phyloP scores from a whole-genome alignment of 352 stramenopile genomes.

The Phytopythium litorale region DNA sequence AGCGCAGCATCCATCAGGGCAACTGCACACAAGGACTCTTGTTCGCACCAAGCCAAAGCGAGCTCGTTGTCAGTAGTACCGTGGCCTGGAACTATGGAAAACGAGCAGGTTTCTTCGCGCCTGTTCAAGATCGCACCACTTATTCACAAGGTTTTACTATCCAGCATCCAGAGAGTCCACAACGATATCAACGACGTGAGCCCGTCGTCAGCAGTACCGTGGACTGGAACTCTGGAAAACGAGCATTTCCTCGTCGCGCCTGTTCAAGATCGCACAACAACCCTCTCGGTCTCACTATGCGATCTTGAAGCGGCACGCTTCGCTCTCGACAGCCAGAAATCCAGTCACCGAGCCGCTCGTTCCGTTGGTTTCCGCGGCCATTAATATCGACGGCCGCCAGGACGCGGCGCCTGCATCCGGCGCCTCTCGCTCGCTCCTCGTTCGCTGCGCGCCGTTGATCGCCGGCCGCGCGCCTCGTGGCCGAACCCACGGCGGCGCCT shows the following conservation, averaged over 20 bases:
- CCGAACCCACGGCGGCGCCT: neutral
- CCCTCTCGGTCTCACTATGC: neutral
- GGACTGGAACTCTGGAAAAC: neutral
- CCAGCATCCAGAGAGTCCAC: neutral
- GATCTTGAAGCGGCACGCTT: constrained; percentile 1
- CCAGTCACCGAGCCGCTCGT: neutral
- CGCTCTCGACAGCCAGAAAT: neutral
- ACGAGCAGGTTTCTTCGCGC: neutral
- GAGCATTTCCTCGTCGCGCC: too few species aligned
- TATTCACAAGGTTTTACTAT: neutral
- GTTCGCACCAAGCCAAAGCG: too few species aligned
- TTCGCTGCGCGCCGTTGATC: neutral
- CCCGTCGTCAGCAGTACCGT: neutral
- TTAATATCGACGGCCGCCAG: neutral
- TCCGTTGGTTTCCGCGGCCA: neutral
- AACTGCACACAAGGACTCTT: too few species aligned
- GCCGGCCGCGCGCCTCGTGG: neutral
- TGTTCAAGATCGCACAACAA: neutral
- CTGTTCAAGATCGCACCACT: neutral
- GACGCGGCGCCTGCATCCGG: neutral
- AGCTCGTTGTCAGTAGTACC: neutral
- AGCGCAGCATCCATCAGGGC: too few species aligned
- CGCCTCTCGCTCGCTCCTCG: neutral
- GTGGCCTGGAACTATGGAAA: neutral
- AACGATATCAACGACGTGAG: too few species aligned